Base-by-base conservation (phyloP, 441 rosid species). In the Erodium texanum region DNA sequence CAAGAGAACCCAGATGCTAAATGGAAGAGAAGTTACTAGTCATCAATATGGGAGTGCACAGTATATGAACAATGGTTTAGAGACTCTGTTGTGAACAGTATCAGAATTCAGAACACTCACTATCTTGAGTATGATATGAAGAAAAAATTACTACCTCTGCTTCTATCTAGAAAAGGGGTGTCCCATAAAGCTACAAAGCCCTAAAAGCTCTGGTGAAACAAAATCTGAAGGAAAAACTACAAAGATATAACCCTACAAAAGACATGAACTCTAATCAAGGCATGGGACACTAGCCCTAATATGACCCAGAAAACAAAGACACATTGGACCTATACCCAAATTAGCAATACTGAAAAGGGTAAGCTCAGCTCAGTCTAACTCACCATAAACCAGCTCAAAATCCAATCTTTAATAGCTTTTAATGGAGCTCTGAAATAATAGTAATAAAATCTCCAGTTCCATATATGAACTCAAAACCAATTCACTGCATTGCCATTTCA, bases 21-120 rank as follows among this genome's bases (percentile, higher is more conserved):
- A 58, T 58, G 27, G 27, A 58, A 58, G 63, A 58, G 29, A 58
- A 23, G 10, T 27, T 22, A 1, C 36, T 32, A 32, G 5, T 32
- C 3, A 5, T 32, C 36, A 32, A 32, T 32, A 32, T 32, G 36
- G 36, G 36, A 32, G 36, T 27, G 29, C 1, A 27, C 29, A 27
- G 3, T 1, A n/a, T n/a, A n/a, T n/a, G n/a, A n/a, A n/a, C n/a
- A n/a, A n/a, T n/a, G n/a, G n/a, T 54, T 18, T 19, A n/a, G n/a
- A n/a, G n/a, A n/a, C n/a, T n/a, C n/a, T n/a, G n/a, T n/a, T n/a
- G n/a, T n/a, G n/a, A n/a, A n/a, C n/a, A n/a, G n/a, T n/a, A n/a
- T n/a, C n/a, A n/a, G n/a, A 34, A 41, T 29, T 59, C 72, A 76
- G 36, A 59, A 59, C 69, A 66, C 71, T 66, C 69, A 65, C 66